Evolutionary conservation across 2,329 filamentous ascomycete species (phyloP).

Genomic region (Trichoderma sp.): DNA sequence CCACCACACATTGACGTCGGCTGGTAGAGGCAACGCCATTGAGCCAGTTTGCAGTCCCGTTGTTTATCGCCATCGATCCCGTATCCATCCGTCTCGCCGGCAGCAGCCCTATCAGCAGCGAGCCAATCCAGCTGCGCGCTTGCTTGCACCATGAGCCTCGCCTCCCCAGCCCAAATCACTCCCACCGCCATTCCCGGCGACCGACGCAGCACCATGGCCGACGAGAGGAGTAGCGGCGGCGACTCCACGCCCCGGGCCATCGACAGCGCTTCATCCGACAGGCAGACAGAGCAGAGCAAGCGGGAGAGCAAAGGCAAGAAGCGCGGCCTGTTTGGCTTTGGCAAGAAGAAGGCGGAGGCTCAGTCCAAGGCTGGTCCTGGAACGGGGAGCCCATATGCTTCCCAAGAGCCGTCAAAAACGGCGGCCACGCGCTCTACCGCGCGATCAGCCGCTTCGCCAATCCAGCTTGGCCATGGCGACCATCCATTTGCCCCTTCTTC

Average conservation of each 20-base stretch:
- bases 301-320: slow-evolving; percentile 51
- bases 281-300: slow-evolving; percentile 36
- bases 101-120: not conserved
- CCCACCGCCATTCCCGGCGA: slow-evolving; percentile 29
- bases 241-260: slow-evolving; percentile 41
- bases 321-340: slow-evolving; percentile 63
- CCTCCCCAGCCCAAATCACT: slow-evolving; percentile 33
- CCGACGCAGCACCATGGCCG: slow-evolving; percentile 33
- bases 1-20: not conserved
- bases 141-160: slow-evolving; percentile 38
- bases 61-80: not conserved
- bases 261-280: slow-evolving; percentile 37
- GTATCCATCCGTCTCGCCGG: slow-evolving; percentile 2
- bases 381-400: slow-evolving; percentile 41
- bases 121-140: not conserved
- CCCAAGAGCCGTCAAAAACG: slow-evolving; percentile 44
- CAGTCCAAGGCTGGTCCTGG: slow-evolving; percentile 45
- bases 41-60: not conserved
- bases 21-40: not conserved
- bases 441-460: slow-evolving; percentile 48
- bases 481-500: slow-evolving; percentile 59
- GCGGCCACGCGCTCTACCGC: slow-evolving; percentile 34
- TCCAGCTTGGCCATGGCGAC: slow-evolving; percentile 43
- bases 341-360: slow-evolving; percentile 60
- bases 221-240: slow-evolving; percentile 37